Evolutionary conservation across 768 basidiomycete species (phyloP), one percentile per base, ranked within the genome.

Genomic region (Amanita brunnescens): DNA sequence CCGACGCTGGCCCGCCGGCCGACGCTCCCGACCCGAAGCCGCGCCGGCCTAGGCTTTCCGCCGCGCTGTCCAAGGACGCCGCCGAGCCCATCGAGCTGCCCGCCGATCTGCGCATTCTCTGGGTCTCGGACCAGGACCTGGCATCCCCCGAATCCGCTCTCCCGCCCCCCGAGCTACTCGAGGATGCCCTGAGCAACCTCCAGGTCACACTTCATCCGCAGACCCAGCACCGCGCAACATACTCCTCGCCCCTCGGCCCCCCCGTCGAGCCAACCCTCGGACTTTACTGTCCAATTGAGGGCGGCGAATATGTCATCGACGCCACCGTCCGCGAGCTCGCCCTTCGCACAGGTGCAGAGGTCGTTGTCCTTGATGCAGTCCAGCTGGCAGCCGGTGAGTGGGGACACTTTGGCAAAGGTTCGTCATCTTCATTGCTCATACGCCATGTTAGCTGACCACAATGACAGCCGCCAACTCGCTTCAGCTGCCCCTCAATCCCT

Each of bases 321-420:
- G 79, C 81, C 16, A 87, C 91, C 2, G 82, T 95, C 9, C 73
- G 76, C 34, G 87, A 90, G 62, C 67, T 94, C 55, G 91, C 89
- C 5, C 75, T 77, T 43, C 75, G 77, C 48, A 80, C 83, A 2
- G 80, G 77, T 23, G 79, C 91, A 16, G 94, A 96, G 55, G 83
- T 96, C 9, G 73, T 94, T 7, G 79, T 92, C 12, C 62, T 97
- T 45, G 93, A 97, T 68, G 72, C 85, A 2, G 81, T 85, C 7
- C 87, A 93, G 53, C 71, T 95, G 16, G 91, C 87, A 30, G 84
- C 91, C 3, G 90, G 91, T n/a, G 85, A 90, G 64, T 87, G 83
- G 73, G 92, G 92, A 2, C 72, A 76, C 16, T 91, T 91, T 63
- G 91, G 92, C 23, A 78, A 83, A 75, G 87, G 87, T 85, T 47